Evolutionary conservation across 768 basidiomycete genomes (phyloP), one percentile per base, ranked within the genome.

Genomic region (Pisolithus marmoratus): DNA sequence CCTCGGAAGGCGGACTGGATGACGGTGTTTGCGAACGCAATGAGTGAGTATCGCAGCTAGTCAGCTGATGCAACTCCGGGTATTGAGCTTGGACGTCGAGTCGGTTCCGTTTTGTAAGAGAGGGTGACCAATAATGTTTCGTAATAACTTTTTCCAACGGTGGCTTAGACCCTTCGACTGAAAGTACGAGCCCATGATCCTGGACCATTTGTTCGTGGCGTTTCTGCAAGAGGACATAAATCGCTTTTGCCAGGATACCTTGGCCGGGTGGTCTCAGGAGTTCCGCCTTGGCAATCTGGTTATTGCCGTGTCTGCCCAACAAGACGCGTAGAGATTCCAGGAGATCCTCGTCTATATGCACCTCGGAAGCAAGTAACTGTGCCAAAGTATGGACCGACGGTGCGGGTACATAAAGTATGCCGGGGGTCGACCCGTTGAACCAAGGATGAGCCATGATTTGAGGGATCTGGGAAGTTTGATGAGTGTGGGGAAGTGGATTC

Each of bases 371-470:
- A 27, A 94, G 77, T 9, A 90, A 88, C 50, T 75, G 74, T 11
- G 86, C 88, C 1, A 94, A 74, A 57, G 80, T 76, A 38, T 79
- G 80, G 2, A 85, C 78, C 37, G 83, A 80, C 7, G 87, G 87
- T 24, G 85, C 72, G 65, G 63, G 63, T 58, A 71, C 74, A 57
- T 73, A 78, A 20, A 70, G 57, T 46, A 79, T 78, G 14, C 75
- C 74, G 0, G 75, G 74, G 2, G 80, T 79, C 14, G 68, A 63
- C 50, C 81, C 72, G 29, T 72, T 68, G 41, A 91, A 76, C 87
- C 93, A 97, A 3, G 94, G 92, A 66, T 98, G 94, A 17, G 70
- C 63, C 38, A 91, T 73, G 56, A 98, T 90, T 55, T 94, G 86
- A 0, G 84, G 78, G 68, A 98, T 92, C 94, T 96, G 58, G 8